Evolutionary conservation across 108 stramenopile species (phyloP).

Genomic region (Mediolabrus comicus): DNA sequence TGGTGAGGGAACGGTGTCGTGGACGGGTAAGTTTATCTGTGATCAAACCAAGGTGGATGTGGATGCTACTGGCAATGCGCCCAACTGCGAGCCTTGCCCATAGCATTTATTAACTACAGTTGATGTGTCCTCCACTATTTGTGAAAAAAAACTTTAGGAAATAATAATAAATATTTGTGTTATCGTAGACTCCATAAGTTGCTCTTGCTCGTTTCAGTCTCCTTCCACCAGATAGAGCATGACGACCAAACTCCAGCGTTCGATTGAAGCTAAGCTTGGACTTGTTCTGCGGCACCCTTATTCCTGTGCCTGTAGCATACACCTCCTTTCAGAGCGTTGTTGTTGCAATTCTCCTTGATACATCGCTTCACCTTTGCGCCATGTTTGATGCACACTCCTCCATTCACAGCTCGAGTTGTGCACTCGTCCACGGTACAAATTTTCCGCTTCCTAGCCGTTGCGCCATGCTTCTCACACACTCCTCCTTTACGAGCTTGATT

Average conservation of each 20-base stretch:
- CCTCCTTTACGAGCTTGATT: constrained; percentile 5
- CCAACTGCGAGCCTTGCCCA: too few relatives aligned
- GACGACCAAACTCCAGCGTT: not conserved
- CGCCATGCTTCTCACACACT: constrained; percentile 4
- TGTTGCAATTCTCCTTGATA: not conserved
- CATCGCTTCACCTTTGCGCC: constrained; percentile 3
- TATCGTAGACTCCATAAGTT: too few relatives aligned
- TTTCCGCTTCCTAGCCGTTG: not conserved
- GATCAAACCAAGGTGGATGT: too few relatives aligned
- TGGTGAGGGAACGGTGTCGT: too few relatives aligned
- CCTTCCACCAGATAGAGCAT: not conserved
- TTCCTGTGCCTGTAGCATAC: constrained; percentile 1
- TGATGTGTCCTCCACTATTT: too few relatives aligned
- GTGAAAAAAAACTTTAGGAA: too few relatives aligned
- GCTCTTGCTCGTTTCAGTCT: too few relatives aligned
- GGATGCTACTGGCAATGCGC: too few relatives aligned
- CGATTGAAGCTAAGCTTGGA: not conserved
- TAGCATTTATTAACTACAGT: too few relatives aligned
- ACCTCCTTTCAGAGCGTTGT: constrained; percentile 4
- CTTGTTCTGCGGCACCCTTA: not conserved
- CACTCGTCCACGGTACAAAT: not conserved
- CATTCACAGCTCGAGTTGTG: constrained; percentile 3
- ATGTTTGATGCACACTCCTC: constrained; percentile 8
- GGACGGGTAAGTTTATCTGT: too few relatives aligned
- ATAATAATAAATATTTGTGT: too few relatives aligned